Evolutionary conservation across 805 yeast genomes (phyloP).

Genomic region (Kazachstania martiniae): DNA sequence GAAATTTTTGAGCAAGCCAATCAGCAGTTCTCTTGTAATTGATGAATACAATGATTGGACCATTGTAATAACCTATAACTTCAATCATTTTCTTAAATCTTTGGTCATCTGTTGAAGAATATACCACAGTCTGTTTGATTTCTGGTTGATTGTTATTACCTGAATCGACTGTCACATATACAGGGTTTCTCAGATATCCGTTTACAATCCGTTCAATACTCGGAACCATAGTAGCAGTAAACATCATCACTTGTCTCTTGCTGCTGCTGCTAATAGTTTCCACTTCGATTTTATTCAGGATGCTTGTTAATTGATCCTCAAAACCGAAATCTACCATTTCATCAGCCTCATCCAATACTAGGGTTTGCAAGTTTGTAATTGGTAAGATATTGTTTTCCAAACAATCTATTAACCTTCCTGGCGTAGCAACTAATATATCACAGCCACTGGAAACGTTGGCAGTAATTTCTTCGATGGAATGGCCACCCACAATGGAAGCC

Average conservation of each 20-base stretch:
- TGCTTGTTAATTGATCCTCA: slow-evolving; percentile 61
- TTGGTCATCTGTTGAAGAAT: slow-evolving; percentile 33
- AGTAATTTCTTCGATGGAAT: slow-evolving; percentile 64
- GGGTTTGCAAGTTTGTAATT: slow-evolving; percentile 48
- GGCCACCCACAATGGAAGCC: slow-evolving; percentile 82
- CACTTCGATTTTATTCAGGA: slow-evolving; percentile 32
- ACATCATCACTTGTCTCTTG: slow-evolving; percentile 61
- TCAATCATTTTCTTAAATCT: slow-evolving; percentile 30
- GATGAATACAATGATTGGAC: slow-evolving; percentile 72
- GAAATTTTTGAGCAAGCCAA: slow-evolving; percentile 41
- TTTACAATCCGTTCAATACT: slow-evolving; percentile 56
- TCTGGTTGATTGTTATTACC: slow-evolving; percentile 44
- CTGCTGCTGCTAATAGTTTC: slow-evolving; percentile 31
- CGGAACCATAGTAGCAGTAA: slow-evolving; percentile 86
- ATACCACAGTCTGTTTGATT: slow-evolving; percentile 60
- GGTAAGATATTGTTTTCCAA: slow-evolving; percentile 55
- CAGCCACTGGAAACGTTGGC: slow-evolving; percentile 47
- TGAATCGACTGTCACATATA: slow-evolving; percentile 55
- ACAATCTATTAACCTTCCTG: slow-evolving; percentile 82
- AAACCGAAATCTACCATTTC: slow-evolving; percentile 93
- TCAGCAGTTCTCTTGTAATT: slow-evolving; percentile 72
- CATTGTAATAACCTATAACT: slow-evolving; percentile 23
- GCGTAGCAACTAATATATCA: slow-evolving; percentile 84
- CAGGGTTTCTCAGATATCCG: slow-evolving; percentile 53
- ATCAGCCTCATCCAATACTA: slow-evolving; percentile 91